These are phyloP conservation scores for Citrullus mucosospermus DNA, from an alignment of 306 rosid genomes.

Conservation along the genomic window DNA sequence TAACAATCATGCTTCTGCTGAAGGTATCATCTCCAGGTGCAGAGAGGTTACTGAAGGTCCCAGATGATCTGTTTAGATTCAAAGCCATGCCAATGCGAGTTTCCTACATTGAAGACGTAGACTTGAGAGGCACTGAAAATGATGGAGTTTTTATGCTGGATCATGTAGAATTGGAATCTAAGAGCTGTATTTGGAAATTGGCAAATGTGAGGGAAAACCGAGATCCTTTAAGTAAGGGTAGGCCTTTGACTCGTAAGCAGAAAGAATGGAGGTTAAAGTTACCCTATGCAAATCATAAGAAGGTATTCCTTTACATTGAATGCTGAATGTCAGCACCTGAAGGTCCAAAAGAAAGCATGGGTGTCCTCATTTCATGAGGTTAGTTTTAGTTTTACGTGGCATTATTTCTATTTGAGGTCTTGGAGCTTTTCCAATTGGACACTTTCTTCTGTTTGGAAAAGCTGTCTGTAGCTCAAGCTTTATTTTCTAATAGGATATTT, in stretches of 20 bases:
- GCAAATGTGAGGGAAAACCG: slow-evolving; percentile 76
- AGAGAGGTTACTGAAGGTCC: slow-evolving; percentile 71
- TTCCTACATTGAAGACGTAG: slow-evolving; percentile 33
- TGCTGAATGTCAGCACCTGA: slow-evolving; percentile 20
- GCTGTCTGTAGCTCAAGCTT: not conserved
- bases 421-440: not conserved
- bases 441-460: not conserved
- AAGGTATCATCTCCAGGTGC: slow-evolving; percentile 93
- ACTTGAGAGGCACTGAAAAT: slow-evolving; percentile 31
- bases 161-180: slow-evolving; percentile 38
- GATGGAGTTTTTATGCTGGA: slow-evolving; percentile 55
- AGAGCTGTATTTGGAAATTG: slow-evolving; percentile 73
- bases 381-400: not conserved
- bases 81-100: slow-evolving; percentile 72
- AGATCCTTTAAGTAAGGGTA: slow-evolving; percentile 63
- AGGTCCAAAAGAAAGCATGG: not conserved
- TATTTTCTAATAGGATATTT: not conserved
- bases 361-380: slow-evolving; percentile 3
- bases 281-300: slow-evolving; percentile 48
- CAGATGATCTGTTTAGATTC: slow-evolving; percentile 65
- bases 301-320: slow-evolving; percentile 52
- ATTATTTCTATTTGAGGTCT: not conserved
- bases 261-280: slow-evolving; percentile 82
- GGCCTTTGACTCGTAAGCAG: slow-evolving; percentile 65
- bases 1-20: slow-evolving; percentile 8